Base-by-base conservation (phyloP, 495 filamentous ascomycete species). In the Trichoderma asperelloides region DNA sequence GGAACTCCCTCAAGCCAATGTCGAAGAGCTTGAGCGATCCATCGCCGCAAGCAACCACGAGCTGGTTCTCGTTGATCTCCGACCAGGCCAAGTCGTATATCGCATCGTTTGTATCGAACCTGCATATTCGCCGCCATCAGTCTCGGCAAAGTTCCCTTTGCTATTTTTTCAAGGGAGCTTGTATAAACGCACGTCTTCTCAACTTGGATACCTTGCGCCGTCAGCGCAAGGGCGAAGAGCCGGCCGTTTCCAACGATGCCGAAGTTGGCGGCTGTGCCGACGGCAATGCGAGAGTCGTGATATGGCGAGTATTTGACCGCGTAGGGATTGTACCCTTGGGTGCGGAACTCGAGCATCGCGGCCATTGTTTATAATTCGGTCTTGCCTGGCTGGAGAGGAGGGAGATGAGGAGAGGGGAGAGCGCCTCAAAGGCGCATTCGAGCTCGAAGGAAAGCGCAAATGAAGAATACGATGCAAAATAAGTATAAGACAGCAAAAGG, bases 231-330 rank as follows among this genome's bases (percentile, higher is more conserved):
- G 64, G 93, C 87, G 70, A 88, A 96, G 1, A 98, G 74, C 30
- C 93, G 85, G 33, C 95, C 95, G 81, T 98, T 98, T 66, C 95
- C 95, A 6, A 98, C 96, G 27, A 98, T 90, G 25, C 96, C 95
- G 75, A 93, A 98, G 80, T 98, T 97, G 55, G 93, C 87, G 9
- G 91, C 87, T 6, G 91, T 85, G 30, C 90, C 88, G 68, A 96
- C 91, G 62, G 95, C 96, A 28, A 98, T 84, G 41, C 93, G 89
- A 64, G 90, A 93, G 79, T 97, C 94, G 82, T 94, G 95, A 83
- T 97, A 98, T 43, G 95, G 93, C 25, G 94, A 97, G 83, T 97
- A 98, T 78, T 97, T 96, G 72, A 96, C 91, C 70, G 90, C 88
- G 77, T 93, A 96, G 70, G 93, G 94, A 76, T 97, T 95, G 85